Base-by-base conservation (phyloP, 2,329 filamentous ascomycete species). In the Monosporascus sp. region DNA sequence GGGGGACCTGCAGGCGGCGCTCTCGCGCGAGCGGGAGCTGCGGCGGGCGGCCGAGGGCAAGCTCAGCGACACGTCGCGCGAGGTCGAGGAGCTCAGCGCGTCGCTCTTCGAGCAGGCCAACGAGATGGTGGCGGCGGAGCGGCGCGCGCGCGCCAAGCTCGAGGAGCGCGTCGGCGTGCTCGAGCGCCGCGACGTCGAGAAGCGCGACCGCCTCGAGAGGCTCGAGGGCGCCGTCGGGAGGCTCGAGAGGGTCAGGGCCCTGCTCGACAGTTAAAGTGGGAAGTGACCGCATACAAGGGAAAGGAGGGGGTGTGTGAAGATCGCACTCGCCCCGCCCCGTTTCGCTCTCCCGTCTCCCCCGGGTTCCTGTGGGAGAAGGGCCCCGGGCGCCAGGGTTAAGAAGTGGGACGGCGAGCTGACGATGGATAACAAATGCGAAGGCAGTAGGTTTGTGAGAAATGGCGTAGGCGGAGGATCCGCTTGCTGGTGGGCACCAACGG, bases 31-130 rank as follows among this genome's bases (percentile, higher is more conserved):
- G 68, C 82, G 88, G 65, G 73, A 72, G 45, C 76, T 88, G 53
- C 82, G 89, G 14, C 75, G 79, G 39, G 81, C 83, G 49, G 89
- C 89, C 1, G 89, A 94, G 71, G 79, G 80, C 48, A 80, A 82
- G 56, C 74, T 90, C 20, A 78, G 77, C 58, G 80, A 83, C 48
- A 87, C 88, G 49, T 85, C 82, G 63, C 77, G 75, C 14, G 89
- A 94, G 73, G 80, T 93, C 20, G 89, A 93, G 70, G 89, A 94
- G 71, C 74, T 94, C 58, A 89, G 82, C 63, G 86, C 82, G 20
- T 81, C 80, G 49, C 73, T 94, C 51, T 94, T 94, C 68, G 84
- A 89, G 72, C 85, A 92, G 73, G 89, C 89, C 49, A 94, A 94
- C 68, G 84, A 91, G 71, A 94, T 94, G 89, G 89, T 94, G 20